Evolutionary conservation across 2,329 filamentous ascomycete species (phyloP), one percentile per base, ranked within the genome.

Genomic region (Cladophialophora psammophila): DNA sequence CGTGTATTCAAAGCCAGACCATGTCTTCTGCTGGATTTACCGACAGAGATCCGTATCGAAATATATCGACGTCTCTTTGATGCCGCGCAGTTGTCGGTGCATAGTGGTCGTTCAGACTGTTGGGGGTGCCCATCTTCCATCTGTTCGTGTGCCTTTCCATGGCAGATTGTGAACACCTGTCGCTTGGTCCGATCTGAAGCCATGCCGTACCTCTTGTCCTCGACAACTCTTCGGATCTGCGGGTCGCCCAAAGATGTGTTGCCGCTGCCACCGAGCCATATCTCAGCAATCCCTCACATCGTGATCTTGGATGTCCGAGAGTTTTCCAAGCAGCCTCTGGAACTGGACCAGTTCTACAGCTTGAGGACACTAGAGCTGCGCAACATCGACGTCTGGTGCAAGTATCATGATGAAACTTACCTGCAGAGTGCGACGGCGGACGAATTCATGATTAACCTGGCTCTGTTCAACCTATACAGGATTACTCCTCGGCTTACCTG

Each of bases 381-480:
- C 32, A 55, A 55, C 32, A 55, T 55, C 53, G n/a, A 6, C 53
- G 15, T 10, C 8, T 15, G 10, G 9, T 35, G 53, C 26, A 35
- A 55, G 32, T 35, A 55, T 35, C 32, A 55, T 26, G 53, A 55
- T 15, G 53, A 55, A 32, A 15, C 26, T 8, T 10, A 15, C 32
- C 26, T 35, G 26, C 32, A 13, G 31, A 55, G 53, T 26, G 7
- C 53, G 7, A 26, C 15, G 9, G 48, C 13, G 13, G 69, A 71
- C 45, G 69, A 69, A 35, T 45, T 42, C 38, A 71, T 69, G 67
- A 48, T 67, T 18, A 58, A 40, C 9, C 58, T 68, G 59, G 63
- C 69, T 2, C 18, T 69, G 50, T 71, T 71, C 65, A 71, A 70
- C 31, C 40, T 71, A 31, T 58, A 58, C 13, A 55, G 69, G 13